phyloP scores from a whole-genome alignment of 2,329 filamentous ascomycete species.

The Moelleriella libera region DNA sequence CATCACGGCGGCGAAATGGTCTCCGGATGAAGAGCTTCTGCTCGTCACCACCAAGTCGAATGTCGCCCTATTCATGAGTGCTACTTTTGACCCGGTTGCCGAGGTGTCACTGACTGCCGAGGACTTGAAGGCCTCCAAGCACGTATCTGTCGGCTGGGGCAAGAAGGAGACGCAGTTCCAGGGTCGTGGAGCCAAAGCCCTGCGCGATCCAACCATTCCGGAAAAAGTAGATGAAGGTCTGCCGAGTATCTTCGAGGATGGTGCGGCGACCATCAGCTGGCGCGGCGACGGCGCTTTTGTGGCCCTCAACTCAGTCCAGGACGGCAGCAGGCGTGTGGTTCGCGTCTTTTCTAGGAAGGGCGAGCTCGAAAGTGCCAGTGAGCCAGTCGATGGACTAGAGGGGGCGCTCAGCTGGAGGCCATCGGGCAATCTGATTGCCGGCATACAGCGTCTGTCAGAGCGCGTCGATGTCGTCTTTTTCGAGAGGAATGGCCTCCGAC shows the following conservation, averaged over 20 bases:
- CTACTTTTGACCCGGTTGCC: slow-evolving; percentile 72
- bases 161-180: slow-evolving; percentile 98
- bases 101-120: slow-evolving; percentile 59
- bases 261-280: slow-evolving; percentile 67
- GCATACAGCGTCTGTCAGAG: slow-evolving; percentile 57
- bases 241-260: slow-evolving; percentile 61
- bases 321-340: slow-evolving; percentile 58
- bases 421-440: slow-evolving; percentile 78
- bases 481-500: slow-evolving; percentile 91
- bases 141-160: slow-evolving; percentile 95
- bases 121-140: slow-evolving; percentile 75
- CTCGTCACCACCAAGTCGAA: slow-evolving; percentile 67
- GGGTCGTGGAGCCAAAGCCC: slow-evolving; percentile 70
- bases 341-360: slow-evolving; percentile 87
- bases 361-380: slow-evolving; percentile 80
- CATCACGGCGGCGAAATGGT: slow-evolving; percentile 83
- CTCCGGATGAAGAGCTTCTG: slow-evolving; percentile 84
- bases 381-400: slow-evolving; percentile 88
- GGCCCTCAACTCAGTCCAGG: slow-evolving; percentile 69
- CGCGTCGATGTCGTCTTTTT: slow-evolving; percentile 84
- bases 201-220: slow-evolving; percentile 88
- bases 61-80: slow-evolving; percentile 83
- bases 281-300: slow-evolving; percentile 86
- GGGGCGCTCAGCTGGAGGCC: slow-evolving; percentile 82
- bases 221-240: slow-evolving; percentile 79